Evolutionary conservation across 129 eudicot genomes (phyloP), one percentile per base, ranked within the genome.

Genomic region (Heracleum sosnowskyi): DNA sequence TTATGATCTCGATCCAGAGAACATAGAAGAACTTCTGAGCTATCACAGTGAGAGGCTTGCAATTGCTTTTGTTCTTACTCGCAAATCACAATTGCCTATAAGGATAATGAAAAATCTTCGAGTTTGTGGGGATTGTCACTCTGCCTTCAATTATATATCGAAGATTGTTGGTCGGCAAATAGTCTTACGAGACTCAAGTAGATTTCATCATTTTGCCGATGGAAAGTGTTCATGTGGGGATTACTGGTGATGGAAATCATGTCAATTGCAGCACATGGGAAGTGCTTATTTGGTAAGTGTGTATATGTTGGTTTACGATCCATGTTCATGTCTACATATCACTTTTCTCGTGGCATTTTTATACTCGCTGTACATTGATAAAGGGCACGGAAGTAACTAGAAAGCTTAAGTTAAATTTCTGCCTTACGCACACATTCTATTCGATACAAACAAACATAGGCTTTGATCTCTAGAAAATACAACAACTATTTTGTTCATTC

Each of bases 41-140:
- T 91, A 94, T 70, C 98, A 94, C 75, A 91, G 98, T 77, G 97
- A 94, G 82, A 91, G 86, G 79, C 92, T 94, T 69, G 98, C 98
- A 1, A 88, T 90, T 81, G 98, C 93, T 77, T 94, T 94, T 84
- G 97, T 90, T 79, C 98, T 94, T 60, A 91, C 86, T 5, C 78
- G 86, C 16, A 82, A 87, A 62, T 91, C 97, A 22, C 86, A 82
- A 76, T 55, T 89, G 81, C 96, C 98, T 0, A 94, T 94, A 37
- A 91, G 98, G 83, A 88, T 94, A 51, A 94, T 94, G 96, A 94
- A 94, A 78, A 91, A 94, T 82, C 93, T 93, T 73, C 85, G 96
- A 36, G 89, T 93, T 77, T 93, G 98, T 84, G 98, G 97, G 44
- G 97, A 93, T 69, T 93, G 98, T 81, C 98, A 93, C 73, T 84